A percentile compares a stretch with the other conserved stretches of the same genome.
phyloP scores from a whole-genome alignment of 495 filamentous ascomycete genomes.

The Lineolata rhizophorae region DNA sequence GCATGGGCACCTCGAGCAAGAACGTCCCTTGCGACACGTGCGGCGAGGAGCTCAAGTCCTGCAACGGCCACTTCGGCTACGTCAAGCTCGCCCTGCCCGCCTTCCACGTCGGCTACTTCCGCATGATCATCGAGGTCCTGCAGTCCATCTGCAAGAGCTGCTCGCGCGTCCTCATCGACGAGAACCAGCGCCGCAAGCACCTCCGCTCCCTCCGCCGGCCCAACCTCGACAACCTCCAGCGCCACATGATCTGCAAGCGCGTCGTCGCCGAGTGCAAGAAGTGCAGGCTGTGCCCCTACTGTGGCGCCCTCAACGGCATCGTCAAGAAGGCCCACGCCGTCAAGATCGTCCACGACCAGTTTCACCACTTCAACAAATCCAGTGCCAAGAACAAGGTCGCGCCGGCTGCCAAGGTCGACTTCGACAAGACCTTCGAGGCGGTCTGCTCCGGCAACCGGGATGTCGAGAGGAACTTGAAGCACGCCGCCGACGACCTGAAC shows the following conservation, averaged over 20 bases:
- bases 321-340: constrained; percentile 70
- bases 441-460: constrained; percentile 53
- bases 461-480: constrained; percentile 72
- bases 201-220: constrained; percentile 61
- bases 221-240: constrained; percentile 64
- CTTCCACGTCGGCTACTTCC: constrained; percentile 91
- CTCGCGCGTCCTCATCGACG: constrained; percentile 53
- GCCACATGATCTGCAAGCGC: constrained; percentile 67
- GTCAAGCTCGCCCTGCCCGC: constrained; percentile 72
- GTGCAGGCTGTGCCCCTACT: constrained; percentile 51
- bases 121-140: constrained; percentile 66
- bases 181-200: constrained; percentile 46
- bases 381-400: constrained; percentile 63
- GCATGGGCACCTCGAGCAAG: constrained; percentile 75
- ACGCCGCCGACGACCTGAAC: constrained; percentile 86
- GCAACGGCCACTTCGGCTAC: constrained; percentile 90
- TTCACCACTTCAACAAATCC: constrained; percentile 63
- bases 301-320: constrained; percentile 59
- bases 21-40: constrained; percentile 60
- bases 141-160: constrained; percentile 89
- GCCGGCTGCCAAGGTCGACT: constrained; percentile 55
- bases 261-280: constrained; percentile 80
- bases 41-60: constrained; percentile 47
- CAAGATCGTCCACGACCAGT: constrained; percentile 89
- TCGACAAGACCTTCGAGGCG: constrained; percentile 62